A percentile compares a stretch with the other conserved stretches of the same genome.
Evolutionary conservation across 176 grass and related monocot species (phyloP).

Genomic region (Dactylis glomerata): DNA sequence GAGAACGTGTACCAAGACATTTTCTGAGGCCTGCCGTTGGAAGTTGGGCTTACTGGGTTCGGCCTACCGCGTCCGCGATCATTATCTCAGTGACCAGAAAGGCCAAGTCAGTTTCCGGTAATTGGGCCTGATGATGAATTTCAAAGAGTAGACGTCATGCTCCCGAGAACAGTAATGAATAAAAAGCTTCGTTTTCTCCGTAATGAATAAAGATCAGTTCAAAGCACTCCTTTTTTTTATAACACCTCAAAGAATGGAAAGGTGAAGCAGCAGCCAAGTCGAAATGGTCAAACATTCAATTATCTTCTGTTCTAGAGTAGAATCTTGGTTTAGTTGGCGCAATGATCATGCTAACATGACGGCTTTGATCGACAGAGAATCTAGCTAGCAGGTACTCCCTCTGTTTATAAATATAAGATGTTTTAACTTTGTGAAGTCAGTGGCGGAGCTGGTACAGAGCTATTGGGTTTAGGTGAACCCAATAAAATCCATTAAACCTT

Average conservation of each 20-base stretch:
- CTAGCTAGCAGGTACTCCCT: neutral
- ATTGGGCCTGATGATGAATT: too few species aligned
- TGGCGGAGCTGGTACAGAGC: too few species aligned
- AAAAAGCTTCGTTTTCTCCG: too few species aligned
- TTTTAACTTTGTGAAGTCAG: too few species aligned
- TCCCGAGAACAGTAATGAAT: too few species aligned
- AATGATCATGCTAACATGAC: neutral
- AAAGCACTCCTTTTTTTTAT: too few species aligned
- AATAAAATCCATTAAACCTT: too few species aligned
- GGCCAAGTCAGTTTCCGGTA: neutral
- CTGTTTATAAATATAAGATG: too few species aligned
- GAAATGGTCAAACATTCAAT: neutral
- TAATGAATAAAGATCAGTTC: too few species aligned
- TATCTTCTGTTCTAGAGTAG: neutral
- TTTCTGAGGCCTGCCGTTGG: neutral
- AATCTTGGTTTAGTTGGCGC: neutral
- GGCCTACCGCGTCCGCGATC: neutral
- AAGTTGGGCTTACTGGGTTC: neutral
- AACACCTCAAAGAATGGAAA: too few species aligned
- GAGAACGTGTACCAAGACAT: neutral
- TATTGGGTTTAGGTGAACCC: too few species aligned
- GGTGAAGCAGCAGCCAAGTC: neutral
- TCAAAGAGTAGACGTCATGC: too few species aligned
- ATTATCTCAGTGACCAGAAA: neutral
- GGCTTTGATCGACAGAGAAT: neutral